Evolutionary conservation across 2,329 filamentous ascomycete genomes (phyloP).

Genomic region (Leptographium wingfieldii): DNA sequence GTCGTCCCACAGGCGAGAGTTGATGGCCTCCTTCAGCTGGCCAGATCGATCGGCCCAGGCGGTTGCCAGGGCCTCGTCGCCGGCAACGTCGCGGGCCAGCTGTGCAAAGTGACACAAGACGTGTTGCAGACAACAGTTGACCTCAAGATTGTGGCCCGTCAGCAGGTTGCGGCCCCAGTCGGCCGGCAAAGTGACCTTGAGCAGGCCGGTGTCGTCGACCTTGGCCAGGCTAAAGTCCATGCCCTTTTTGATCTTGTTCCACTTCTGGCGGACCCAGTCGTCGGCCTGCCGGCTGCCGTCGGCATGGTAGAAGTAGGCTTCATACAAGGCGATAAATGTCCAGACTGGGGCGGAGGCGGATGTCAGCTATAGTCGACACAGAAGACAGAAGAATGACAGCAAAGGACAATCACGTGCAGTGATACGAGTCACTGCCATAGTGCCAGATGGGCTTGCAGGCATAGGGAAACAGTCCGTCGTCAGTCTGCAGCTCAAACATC

Average conservation of each 20-base stretch:
- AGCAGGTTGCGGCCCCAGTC: conserved; percentile 31
- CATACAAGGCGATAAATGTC: not conserved
- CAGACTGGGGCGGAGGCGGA: not conserved
- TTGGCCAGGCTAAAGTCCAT: conserved; percentile 16
- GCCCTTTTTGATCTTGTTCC: conserved; percentile 18
- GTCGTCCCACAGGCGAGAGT: not conserved
- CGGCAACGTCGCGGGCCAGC: not conserved
- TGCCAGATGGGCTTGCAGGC: not conserved
- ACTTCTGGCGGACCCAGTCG: conserved; percentile 11
- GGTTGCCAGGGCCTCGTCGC: not conserved
- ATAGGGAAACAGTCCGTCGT: not conserved
- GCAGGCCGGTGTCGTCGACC: conserved; percentile 21
- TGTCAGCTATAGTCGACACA: not conserved
- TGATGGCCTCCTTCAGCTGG: not conserved
- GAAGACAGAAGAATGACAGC: no score
- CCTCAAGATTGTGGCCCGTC: not conserved
- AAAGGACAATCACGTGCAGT: not conserved
- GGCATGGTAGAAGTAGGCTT: not conserved
- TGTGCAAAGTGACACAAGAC: not conserved
- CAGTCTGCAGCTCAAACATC: not conserved
- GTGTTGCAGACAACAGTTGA: not conserved
- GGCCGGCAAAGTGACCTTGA: conserved; percentile 34
- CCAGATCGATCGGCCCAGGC: not conserved
- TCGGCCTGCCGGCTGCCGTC: not conserved
- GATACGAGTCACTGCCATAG: not conserved